Conservation (phyloP, 2,329 filamentous ascomycete species). For the Dothistroma septosporum region DNA sequence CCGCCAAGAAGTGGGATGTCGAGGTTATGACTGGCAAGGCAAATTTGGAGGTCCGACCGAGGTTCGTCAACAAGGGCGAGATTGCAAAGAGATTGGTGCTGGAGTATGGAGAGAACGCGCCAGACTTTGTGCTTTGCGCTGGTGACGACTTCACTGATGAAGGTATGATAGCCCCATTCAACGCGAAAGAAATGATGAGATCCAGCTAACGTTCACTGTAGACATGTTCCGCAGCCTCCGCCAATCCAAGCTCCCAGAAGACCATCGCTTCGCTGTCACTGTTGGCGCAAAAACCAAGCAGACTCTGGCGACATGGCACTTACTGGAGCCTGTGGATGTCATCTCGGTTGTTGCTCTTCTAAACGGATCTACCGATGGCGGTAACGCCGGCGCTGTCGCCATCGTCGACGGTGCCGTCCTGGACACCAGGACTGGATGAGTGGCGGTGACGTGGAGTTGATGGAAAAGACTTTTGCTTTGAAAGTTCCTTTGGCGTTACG, state of each 20-base stretch:
- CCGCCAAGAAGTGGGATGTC: slow-evolving; percentile 77
- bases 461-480: background rate
- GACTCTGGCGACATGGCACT: slow-evolving; percentile 83
- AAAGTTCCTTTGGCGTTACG: background rate
- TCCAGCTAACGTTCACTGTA: slow-evolving; percentile 33
- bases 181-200: slow-evolving; percentile 9
- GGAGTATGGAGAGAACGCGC: slow-evolving; percentile 62
- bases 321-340: slow-evolving; percentile 84
- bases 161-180: slow-evolving; percentile 52
- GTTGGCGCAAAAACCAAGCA: slow-evolving; percentile 89
- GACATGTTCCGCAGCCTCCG: slow-evolving; percentile 79
- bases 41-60: slow-evolving; percentile 93
- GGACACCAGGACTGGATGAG: slow-evolving; percentile 16
- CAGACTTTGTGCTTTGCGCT: slow-evolving; percentile 84
- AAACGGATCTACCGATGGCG: slow-evolving; percentile 31
- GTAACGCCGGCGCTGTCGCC: slow-evolving; percentile 29
- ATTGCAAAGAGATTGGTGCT: slow-evolving; percentile 80
- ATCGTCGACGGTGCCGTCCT: slow-evolving; percentile 29
- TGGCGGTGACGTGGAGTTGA: background rate
- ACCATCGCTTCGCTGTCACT: slow-evolving; percentile 83
- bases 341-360: slow-evolving; percentile 48
- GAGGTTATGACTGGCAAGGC: slow-evolving; percentile 97
- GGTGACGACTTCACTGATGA: slow-evolving; percentile 98
- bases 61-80: slow-evolving; percentile 96
- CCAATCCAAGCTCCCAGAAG: slow-evolving; percentile 51